Evolutionary conservation across 257 asterid genomes (phyloP), one percentile per base, ranked within the genome.

Genomic region (Solanum bulbocastanum): DNA sequence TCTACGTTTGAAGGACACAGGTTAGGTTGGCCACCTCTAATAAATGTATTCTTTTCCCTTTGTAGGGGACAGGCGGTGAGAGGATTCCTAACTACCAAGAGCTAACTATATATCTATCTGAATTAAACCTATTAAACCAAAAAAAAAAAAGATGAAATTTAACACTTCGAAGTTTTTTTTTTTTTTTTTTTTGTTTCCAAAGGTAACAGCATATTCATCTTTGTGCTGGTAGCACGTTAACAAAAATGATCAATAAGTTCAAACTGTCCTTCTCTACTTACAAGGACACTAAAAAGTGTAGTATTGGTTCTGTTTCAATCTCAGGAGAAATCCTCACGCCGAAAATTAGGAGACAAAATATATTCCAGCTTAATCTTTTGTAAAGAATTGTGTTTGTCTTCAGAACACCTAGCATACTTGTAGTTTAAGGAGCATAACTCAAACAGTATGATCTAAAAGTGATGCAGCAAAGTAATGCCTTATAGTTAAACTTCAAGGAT

Each of bases 1-100:
- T 91, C 94, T 97, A 88, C 93, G 99, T 92, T 91, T 97, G 81
- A 97, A 94, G 92, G 99, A 97, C 92, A 90, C 94, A 89, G 99
- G 99, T 97, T 87, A 89, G 98, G 87, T 90, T 89, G 86, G 68
- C 90, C 73, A 73, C 83, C 75, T 76, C 83, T 78, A 88, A 83
- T 23, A 42, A 18, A 40, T 89, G 85, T 84, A 84, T 56, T 39
- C 20, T 74, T 69, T 85, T 86, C 86, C 69, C 69, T 52, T 30
- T 9, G 84, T 69, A 8, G 40, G 25, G 39, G 69, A 30, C 12
- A 49, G 68, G 20, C 12, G 1, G 85, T 49, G 42, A 49, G 18
- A 81, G 12, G 85, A 46, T 82, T 30, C 27, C 42, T 49, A 82
- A 32, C 85, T 82, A 82, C 16, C 69, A 82, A 82, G 30, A 30